Conservation (phyloP, 1,284 basidiomycete species). For the Waitea zeae region DNA sequence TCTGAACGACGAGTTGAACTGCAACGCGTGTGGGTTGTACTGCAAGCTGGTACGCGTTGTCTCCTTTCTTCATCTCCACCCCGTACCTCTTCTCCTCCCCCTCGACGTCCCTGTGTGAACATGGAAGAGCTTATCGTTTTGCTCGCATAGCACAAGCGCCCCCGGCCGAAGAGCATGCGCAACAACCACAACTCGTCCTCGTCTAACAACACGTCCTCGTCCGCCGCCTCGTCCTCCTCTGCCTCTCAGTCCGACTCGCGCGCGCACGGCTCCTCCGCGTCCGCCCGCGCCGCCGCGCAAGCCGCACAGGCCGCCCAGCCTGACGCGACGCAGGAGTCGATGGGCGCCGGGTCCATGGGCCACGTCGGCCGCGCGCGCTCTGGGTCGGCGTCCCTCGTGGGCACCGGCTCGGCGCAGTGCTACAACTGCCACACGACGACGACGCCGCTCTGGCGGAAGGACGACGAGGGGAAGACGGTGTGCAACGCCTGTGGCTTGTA, state of each 20-base stretch:
- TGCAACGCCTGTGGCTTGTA: conserved; percentile 69
- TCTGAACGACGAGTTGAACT: conserved; percentile 69
- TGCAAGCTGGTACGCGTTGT: conserved; percentile 48
- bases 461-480: conserved; percentile 82
- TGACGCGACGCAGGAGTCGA: conserved; percentile 24
- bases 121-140: too few relatives aligned
- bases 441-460: conserved; percentile 82
- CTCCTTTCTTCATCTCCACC: conserved; percentile 6
- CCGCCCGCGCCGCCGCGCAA: too few relatives aligned
- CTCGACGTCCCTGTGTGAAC: too few relatives aligned
- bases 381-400: neutral
- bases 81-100: conserved; percentile 2
- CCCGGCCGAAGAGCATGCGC: conserved; percentile 70
- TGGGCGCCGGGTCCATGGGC: conserved; percentile 13
- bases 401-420: conserved; percentile 29
- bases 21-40: conserved; percentile 68
- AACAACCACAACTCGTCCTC: conserved; percentile 52
- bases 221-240: too few relatives aligned
- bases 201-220: too few relatives aligned
- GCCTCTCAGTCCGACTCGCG: too few relatives aligned
- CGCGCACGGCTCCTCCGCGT: too few relatives aligned
- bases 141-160: conserved; percentile 76
- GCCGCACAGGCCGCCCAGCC: conserved; percentile 37
- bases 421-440: conserved; percentile 83
- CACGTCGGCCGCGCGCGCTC: conserved; percentile 4